These are phyloP conservation scores for Hymenoscyphus fructigenus DNA, from an alignment of 2,329 filamentous ascomycete genomes.

Conservation along the genomic window DNA sequence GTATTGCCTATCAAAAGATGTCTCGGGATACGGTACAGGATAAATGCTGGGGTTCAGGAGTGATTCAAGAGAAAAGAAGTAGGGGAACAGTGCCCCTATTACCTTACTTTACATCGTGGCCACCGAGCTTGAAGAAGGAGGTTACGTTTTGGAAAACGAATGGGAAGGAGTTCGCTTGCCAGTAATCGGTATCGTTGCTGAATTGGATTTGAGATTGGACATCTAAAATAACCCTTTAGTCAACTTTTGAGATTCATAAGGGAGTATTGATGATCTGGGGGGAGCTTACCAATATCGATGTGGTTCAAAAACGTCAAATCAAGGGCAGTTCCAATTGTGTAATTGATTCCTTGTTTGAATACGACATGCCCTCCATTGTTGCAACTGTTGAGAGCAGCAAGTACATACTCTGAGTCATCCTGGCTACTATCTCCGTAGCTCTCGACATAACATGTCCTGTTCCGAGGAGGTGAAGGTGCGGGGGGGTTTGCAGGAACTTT, in stretches of 20 bases:
- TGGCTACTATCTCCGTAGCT: conserved; percentile 29
- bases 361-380: conserved; percentile 63
- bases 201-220: conserved; percentile 62
- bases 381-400: conserved; percentile 56
- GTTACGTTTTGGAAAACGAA: conserved; percentile 66
- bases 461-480: conserved; percentile 23
- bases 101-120: conserved; percentile 65
- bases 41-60: too few relatives aligned
- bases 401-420: conserved; percentile 45
- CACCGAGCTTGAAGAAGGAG: conserved; percentile 66
- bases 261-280: background rate
- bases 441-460: conserved; percentile 32
- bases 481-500: conserved; percentile 24
- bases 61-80: too few relatives aligned
- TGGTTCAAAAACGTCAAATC: conserved; percentile 64
- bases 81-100: too few relatives aligned
- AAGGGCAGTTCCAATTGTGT: conserved; percentile 62
- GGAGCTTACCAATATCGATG: conserved; percentile 57
- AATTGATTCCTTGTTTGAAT: conserved; percentile 50
- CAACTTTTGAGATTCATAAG: background rate
- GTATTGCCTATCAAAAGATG: too few relatives aligned
- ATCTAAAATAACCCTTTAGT: conserved; percentile 38
- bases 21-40: too few relatives aligned
- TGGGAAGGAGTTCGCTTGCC: conserved; percentile 63
- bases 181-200: conserved; percentile 66